Base-by-base conservation (phyloP, 202 grass and related monocot species). In the Setaria italica region DNA sequence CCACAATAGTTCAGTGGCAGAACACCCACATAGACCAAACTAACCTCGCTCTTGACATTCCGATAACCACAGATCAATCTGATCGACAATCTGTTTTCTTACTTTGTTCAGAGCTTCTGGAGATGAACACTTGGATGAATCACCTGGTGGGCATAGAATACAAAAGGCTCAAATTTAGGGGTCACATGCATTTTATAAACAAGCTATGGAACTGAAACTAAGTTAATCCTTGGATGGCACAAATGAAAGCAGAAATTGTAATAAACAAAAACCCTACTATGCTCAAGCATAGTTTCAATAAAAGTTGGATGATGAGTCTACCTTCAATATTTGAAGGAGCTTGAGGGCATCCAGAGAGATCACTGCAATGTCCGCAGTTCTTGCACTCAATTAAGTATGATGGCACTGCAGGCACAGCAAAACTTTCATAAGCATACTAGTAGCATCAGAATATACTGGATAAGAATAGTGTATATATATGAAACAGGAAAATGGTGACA, bases 261-360 rank as follows among this genome's bases (percentile, higher is more conserved):
- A 48, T 77, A 20, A 30, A 37, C 21, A 77, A 21, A 62, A 39
- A 53, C n/a, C 21, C 32, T 77, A 71, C 19, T 64, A 46, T 56
- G 65, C 21, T 37, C 19, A 72, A 72, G 29, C 81, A 50, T 85
- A 59, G 29, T 45, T 80, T 73, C 30, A 51, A 41, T 19, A 51
- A 60, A 39, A 30, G 3, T 45, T 20, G 63, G 80, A 84, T 41
- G 19, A 35, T 81, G 83, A 58, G 48, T 86, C 15, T 94, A 99
- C 93, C 97, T 96, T 91, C 97, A 85, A 96, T 96, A 80, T 91
- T 91, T 69, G 91, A 91, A 70, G 97, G 93, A 80, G 87, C 82
- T 86, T 99, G 93, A 71, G 97, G 97, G 77, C 97, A 99, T 87
- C 97, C 93, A 87, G 91, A 91, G 35, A 99, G 66, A 87, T 99